Base-by-base conservation (phyloP, 306 rosid species). In the Casuarina glauca region DNA sequence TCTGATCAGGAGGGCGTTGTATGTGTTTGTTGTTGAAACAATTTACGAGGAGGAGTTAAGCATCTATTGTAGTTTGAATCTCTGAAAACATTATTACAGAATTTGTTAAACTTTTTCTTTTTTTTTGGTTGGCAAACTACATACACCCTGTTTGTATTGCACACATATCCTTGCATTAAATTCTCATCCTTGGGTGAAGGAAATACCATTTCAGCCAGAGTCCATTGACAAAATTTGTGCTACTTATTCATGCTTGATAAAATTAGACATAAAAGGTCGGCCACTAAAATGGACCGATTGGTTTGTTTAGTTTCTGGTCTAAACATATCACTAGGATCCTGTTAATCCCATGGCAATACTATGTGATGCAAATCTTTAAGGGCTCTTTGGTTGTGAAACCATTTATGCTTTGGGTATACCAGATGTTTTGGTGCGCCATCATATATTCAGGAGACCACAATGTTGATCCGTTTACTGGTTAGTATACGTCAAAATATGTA, bases 331-430 rank as follows among this genome's bases (percentile, higher is more conserved):
- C 55, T 68, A 90, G 97, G 97, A 90, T 83, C 96, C 97, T 46
- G 15, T 80, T 71, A 93, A 85, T 87, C 92, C 89, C 45, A 86
- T 87, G 96, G 87, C 87, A 52, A 84, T 90, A 64, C 42, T 79
- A 64, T 93, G 96, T 70, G 96, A 93, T 79, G 86, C 88, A 72
- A 93, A 89, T 86, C 92, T 90, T 77, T 92, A 82, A 73, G 96
- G 89, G 83, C 82, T 93, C 72, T 90, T 93, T 60, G 93, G 97
- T 83, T 89, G 92, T 78, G 91, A 83, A 72, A 93, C 91, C 84
- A 93, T 93, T 79, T 81, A 90, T 49, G 91, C 96, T 12, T 72
- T 87, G 81, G 93, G 93, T 79, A 90, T 93, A 74, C 91, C 91
- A 7, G 93, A 90, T 82, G 91, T 89, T 66, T 84, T 93, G 86